Conservation (phyloP, 2,329 filamentous ascomycete genomes). For the Atkinsonella hypoxylon region DNA sequence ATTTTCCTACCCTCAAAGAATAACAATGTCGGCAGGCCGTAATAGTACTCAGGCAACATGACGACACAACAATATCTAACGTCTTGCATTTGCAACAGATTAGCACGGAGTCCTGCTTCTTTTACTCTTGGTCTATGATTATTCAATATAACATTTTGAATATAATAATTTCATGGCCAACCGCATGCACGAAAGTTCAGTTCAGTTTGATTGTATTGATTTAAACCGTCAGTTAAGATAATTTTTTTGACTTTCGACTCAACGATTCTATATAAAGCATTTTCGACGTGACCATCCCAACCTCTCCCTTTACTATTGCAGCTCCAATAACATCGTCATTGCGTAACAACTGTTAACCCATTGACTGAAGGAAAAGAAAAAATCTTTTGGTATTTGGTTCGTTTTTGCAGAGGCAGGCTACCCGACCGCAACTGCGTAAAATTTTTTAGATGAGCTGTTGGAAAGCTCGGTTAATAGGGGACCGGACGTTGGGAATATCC, state of each 20-base stretch:
- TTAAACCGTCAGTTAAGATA: neutral
- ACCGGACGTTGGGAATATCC: constrained; percentile 79
- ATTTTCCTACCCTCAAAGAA: neutral
- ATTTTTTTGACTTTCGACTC: neutral
- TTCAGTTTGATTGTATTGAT: neutral
- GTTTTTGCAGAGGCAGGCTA: neutral
- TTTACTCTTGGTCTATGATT: neutral
- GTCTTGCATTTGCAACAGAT: neutral
- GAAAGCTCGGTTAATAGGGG: constrained; percentile 94
- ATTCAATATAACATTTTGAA: neutral
- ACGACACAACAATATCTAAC: neutral
- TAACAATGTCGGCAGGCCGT: no score
- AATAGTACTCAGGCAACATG: neutral
- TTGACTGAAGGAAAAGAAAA: constrained; percentile 6
- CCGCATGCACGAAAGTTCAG: neutral
- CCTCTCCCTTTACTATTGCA: constrained; percentile 13
- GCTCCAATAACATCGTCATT: constrained; percentile 15
- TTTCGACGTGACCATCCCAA: constrained; percentile 5
- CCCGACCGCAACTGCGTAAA: neutral
- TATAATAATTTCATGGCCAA: neutral
- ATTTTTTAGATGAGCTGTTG: constrained; percentile 75
- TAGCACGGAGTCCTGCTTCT: constrained; percentile 3
- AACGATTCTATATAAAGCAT: constrained; percentile 12
- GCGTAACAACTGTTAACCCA: constrained; percentile 13
- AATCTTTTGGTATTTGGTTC: constrained; percentile 1